These are phyloP conservation scores for Arctostaphylos glauca DNA, from an alignment of 148 eudicot species.

Conservation along the genomic window DNA sequence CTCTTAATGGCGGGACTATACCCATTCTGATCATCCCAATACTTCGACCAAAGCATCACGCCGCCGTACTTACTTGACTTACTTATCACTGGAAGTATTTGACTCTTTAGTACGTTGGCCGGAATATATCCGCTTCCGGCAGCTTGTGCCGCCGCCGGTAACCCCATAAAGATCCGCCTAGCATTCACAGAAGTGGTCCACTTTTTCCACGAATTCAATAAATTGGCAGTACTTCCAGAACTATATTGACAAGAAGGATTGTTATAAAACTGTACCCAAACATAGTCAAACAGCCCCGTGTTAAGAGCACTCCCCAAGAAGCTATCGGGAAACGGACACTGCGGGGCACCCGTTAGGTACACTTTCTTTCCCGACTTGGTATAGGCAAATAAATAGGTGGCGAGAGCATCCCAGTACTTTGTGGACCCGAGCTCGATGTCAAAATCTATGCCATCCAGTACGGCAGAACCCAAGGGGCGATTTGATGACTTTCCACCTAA, in stretches of 20 bases:
- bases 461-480: conserved; percentile 52
- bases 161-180: conserved; percentile 54
- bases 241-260: conserved; percentile 74
- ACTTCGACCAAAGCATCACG: conserved; percentile 82
- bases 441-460: conserved; percentile 67
- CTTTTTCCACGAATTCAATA: conserved; percentile 46
- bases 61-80: conserved; percentile 70
- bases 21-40: conserved; percentile 62
- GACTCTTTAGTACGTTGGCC: conserved; percentile 37
- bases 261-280: conserved; percentile 94
- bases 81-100: conserved; percentile 56
- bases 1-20: conserved; percentile 49
- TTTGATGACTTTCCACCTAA: conserved; percentile 47
- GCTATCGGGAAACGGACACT: conserved; percentile 80
- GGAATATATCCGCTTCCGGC: conserved; percentile 78
- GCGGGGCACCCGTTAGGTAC: conserved; percentile 75
- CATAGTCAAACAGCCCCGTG: conserved; percentile 64
- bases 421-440: conserved; percentile 53
- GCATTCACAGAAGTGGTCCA: conserved; percentile 50
- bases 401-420: conserved; percentile 40
- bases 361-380: conserved; percentile 29
- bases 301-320: conserved; percentile 46
- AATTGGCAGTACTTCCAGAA: conserved; percentile 38
- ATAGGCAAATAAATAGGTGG: conserved; percentile 25
- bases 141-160: conserved; percentile 65